Base-by-base conservation (phyloP, 2,329 filamentous ascomycete genomes). In the Hypoxylon sp. region DNA sequence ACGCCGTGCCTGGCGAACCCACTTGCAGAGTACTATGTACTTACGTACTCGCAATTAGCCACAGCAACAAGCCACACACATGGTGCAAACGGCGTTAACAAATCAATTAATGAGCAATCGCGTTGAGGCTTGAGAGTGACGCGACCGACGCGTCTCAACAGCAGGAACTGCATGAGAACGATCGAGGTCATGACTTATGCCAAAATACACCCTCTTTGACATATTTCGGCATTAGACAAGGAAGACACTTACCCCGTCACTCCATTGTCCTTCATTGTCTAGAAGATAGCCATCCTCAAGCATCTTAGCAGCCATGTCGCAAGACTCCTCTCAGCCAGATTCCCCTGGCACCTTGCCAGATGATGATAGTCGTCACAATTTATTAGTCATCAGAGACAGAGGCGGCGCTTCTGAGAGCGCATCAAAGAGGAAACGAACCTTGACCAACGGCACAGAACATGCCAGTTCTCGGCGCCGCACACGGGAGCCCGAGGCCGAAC, bases 361-460 rank as follows among this genome's bases (percentile, higher is more conserved):
- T 52, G 65, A 42, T 18, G 61, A 66, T 22, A 64, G 61, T 52
- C 70, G 60, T 18, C 70, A 70, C 14, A 74, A 57, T 46, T 71
- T 68, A 5, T 59, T 78, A 24, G 73, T 72, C 24, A 68, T 76
- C 64, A 72, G 76, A 50, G 75, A 78, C 51, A 77, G 75, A 55
- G 67, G 71, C 16, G 74, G 73, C 46, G 68, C 32, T 2, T 16
- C 50, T 1, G 71, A 74, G 30, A 67, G 62, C 18, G 18, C 70
- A 40, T 69, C 74, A 8, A 77, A 76, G 61, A 73, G 76, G 50
- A 77, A 77, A 46, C 71, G 76, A 9, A 66, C 69, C 28, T 55
- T 72, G 30, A 73, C 73, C 16, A 76, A 75, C 61, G 75, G 74
- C 20, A 51, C 67, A n/a, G 73, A 68, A 1, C 72, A 70, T 11